phyloP scores from a whole-genome alignment of 768 basidiomycete genomes.

The Hypholoma fasciculare region DNA sequence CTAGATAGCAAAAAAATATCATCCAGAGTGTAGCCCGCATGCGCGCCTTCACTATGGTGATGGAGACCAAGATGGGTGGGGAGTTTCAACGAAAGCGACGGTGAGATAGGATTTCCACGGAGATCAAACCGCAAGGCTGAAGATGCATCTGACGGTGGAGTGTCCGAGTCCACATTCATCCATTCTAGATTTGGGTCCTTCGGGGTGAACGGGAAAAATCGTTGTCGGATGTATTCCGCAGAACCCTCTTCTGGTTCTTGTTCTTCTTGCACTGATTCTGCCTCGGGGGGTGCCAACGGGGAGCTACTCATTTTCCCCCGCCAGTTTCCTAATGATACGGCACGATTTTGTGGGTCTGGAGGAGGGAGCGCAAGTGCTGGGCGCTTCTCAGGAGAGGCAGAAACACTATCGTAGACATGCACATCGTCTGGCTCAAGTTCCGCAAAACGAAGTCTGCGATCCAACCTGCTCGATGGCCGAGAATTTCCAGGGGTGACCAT shows the following conservation, averaged over 20 bases:
- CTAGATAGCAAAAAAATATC: constrained; percentile 80
- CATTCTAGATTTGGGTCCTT: constrained; percentile 76
- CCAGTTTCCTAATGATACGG: constrained; percentile 41
- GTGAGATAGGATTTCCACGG: constrained; percentile 66
- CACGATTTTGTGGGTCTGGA: constrained; percentile 34
- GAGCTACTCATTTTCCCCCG: constrained; percentile 24
- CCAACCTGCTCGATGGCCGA: constrained; percentile 60
- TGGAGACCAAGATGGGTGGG: constrained; percentile 89
- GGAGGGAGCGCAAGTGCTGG: constrained; percentile 60
- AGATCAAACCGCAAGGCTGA: constrained; percentile 76
- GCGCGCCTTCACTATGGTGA: constrained; percentile 79
- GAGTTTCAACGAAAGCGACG: constrained; percentile 49
- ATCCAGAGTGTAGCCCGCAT: constrained; percentile 87
- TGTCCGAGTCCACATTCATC: constrained; percentile 49
- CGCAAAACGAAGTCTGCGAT: constrained; percentile 70
- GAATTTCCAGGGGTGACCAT: constrained; percentile 46
- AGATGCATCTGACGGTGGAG: constrained; percentile 25
- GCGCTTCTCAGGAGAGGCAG: constrained; percentile 65
- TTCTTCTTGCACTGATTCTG: background rate
- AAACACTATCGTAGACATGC: constrained; percentile 81
- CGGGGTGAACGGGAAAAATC: constrained; percentile 77
- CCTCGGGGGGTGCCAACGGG: background rate
- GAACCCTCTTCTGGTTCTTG: constrained; percentile 63
- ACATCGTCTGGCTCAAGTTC: constrained; percentile 74
- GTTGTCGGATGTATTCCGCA: constrained; percentile 79